A percentile compares a stretch with the other conserved stretches of the same genome.
phyloP scores from a whole-genome alignment of 2,329 filamentous ascomycete genomes.

The Cercospora citrullina region DNA sequence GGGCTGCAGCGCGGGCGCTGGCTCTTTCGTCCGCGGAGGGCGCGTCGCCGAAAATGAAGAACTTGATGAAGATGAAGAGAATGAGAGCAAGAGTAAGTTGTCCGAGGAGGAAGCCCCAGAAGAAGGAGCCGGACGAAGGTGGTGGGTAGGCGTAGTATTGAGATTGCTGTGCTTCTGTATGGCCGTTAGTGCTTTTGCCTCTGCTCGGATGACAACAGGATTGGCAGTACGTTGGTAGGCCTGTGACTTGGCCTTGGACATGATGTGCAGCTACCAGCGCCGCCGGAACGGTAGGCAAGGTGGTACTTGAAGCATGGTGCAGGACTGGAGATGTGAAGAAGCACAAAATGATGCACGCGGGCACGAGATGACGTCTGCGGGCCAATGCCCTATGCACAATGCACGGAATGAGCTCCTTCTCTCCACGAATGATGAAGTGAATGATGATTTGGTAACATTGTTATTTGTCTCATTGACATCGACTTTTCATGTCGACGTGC shows the following conservation, averaged over 20 bases:
- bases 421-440: background rate
- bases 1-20: slow-evolving; percentile 70
- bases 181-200: background rate
- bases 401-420: background rate
- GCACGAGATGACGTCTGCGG: slow-evolving; percentile 10
- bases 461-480: background rate
- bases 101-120: slow-evolving; percentile 87
- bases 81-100: slow-evolving; percentile 90
- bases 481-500: slow-evolving; percentile 9
- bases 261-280: slow-evolving; percentile 22
- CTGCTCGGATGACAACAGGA: background rate
- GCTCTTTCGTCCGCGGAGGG: slow-evolving; percentile 80
- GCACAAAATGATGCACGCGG: slow-evolving; percentile 3
- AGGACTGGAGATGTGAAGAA: background rate
- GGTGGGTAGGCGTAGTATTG: slow-evolving; percentile 25
- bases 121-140: slow-evolving; percentile 64
- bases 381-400: background rate
- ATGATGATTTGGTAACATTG: background rate
- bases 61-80: slow-evolving; percentile 94
- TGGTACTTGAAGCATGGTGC: background rate
- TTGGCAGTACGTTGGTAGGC: slow-evolving; percentile 32
- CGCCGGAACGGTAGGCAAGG: background rate
- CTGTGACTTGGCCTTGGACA: slow-evolving; percentile 41
- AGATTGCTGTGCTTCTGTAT: slow-evolving; percentile 26
- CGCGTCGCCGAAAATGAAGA: slow-evolving; percentile 98